A percentile compares a stretch with the other conserved stretches of the same genome.
Evolutionary conservation across 2,329 filamentous ascomycete genomes (phyloP).

Genomic region (Chrysoporthe cubensis): DNA sequence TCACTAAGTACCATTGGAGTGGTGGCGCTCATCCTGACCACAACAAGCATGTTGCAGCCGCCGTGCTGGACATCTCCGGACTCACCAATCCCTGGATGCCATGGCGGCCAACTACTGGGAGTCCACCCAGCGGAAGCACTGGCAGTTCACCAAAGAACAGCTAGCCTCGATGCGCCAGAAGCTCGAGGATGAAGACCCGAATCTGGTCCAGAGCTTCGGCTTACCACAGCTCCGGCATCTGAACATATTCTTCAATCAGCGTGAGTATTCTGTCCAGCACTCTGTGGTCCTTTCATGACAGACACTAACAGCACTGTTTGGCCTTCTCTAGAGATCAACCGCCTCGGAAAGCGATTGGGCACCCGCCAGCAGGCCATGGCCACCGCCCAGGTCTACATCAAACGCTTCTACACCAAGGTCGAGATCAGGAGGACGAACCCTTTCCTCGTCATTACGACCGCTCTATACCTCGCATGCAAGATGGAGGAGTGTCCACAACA

Average conservation of each 20-base stretch:
- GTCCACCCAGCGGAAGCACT: conserved; percentile 86
- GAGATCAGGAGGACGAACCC: conserved; percentile 93
- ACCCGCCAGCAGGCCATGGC: conserved; percentile 91
- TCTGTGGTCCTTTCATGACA: not conserved
- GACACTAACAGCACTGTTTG: conserved; percentile 13
- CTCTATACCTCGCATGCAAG: conserved; percentile 94
- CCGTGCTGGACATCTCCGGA: not conserved
- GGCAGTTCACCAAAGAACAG: conserved; percentile 86
- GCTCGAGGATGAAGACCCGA: conserved; percentile 76
- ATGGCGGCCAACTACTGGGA: conserved; percentile 99
- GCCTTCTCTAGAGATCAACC: conserved; percentile 67
- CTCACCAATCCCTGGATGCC: conserved; percentile 22
- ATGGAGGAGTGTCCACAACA: conserved; percentile 98
- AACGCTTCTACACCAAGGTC: conserved; percentile 88
- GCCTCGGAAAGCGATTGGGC: conserved; percentile 81
- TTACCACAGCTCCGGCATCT: conserved; percentile 81
- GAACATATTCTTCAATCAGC: conserved; percentile 90
- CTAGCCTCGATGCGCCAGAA: conserved; percentile 75
- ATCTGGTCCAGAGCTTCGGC: conserved; percentile 76
- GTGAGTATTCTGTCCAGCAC: conserved; percentile 53
- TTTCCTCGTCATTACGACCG: conserved; percentile 89
- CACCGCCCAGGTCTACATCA: conserved; percentile 92
- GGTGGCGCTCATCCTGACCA: not conserved
- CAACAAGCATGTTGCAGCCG: conserved; percentile 12
- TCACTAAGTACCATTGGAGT: not conserved